Conservation (phyloP, 768 basidiomycete species). For the Candolleomyces aberdarensis region DNA sequence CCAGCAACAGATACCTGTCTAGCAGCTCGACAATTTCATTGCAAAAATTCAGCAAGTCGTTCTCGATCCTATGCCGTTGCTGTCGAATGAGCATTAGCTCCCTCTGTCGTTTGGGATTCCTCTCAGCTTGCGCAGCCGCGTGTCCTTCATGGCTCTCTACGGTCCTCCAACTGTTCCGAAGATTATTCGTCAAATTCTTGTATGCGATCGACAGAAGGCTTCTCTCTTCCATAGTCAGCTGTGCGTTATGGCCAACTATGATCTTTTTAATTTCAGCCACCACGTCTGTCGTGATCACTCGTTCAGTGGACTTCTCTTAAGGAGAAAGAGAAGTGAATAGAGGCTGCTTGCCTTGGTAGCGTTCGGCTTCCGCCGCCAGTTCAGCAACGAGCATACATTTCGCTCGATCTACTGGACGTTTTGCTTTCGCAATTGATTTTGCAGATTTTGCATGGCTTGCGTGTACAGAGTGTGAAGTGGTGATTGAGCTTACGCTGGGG, state of each 20-base stretch:
- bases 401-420: conserved; percentile 18
- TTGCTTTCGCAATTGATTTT: neutral
- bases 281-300: conserved; percentile 48
- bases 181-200: conserved; percentile 84
- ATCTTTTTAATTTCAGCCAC: conserved; percentile 76
- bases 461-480: neutral
- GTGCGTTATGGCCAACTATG: conserved; percentile 62
- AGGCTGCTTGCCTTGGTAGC: conserved; percentile 67
- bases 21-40: conserved; percentile 74
- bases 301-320: neutral
- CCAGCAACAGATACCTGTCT: conserved; percentile 43
- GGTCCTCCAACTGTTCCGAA: conserved; percentile 83
- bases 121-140: conserved; percentile 40
- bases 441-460: neutral
- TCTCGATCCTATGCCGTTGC: conserved; percentile 74
- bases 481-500: conserved; percentile 9
- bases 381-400: conserved; percentile 66
- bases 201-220: conserved; percentile 87
- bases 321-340: neutral
- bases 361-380: conserved; percentile 84
- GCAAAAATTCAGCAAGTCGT: conserved; percentile 73
- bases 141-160: conserved; percentile 75
- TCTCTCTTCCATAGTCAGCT: conserved; percentile 79
- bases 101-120: conserved; percentile 38
- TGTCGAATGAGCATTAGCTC: conserved; percentile 66